Conservation (phyloP, 106 monocot genomes). For the Dioscorea dumetorum region DNA sequence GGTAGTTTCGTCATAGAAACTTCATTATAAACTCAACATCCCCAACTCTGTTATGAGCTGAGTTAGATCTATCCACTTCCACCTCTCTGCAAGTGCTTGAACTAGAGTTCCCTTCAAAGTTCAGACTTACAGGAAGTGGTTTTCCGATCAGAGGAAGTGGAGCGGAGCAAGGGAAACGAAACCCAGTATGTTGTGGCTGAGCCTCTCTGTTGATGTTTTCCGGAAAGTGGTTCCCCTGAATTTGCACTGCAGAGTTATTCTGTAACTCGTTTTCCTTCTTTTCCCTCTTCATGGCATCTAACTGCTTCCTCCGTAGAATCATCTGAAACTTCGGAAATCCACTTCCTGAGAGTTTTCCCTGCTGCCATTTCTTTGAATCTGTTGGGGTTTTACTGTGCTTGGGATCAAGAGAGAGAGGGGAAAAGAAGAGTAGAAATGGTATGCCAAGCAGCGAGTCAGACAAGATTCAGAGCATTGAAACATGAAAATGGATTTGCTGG, state of each 20-base stretch:
- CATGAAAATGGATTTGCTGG: slow-evolving; percentile 78
- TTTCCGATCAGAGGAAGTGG: not conserved
- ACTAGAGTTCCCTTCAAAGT: not conserved
- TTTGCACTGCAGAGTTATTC: slow-evolving; percentile 77
- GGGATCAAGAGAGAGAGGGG: not conserved
- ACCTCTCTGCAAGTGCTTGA: not conserved
- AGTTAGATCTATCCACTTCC: not conserved
- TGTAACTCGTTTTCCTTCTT: slow-evolving; percentile 31
- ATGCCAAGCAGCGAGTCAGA: slow-evolving; percentile 73
- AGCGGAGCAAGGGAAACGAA: not conserved
- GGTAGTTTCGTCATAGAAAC: not conserved
- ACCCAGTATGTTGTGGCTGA: slow-evolving; percentile 57
- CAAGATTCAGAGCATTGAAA: slow-evolving; percentile 82
- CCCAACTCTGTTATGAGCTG: too few species aligned
- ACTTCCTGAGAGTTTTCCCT: too few species aligned
- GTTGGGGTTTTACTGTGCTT: not conserved
- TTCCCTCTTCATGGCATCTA: not conserved
- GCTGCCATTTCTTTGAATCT: not conserved
- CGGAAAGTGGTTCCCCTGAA: slow-evolving; percentile 62
- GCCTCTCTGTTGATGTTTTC: slow-evolving; percentile 47
- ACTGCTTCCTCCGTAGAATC: slow-evolving; percentile 5
- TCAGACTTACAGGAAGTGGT: not conserved
- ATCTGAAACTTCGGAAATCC: not conserved
- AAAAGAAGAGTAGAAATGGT: slow-evolving; percentile 70
- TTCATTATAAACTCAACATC: not conserved